Percentiles rank a stretch among this genome's conserved stretches.
Evolutionary conservation across 176 grass and related monocot genomes (phyloP).

Genomic region (Olyra latifolia): DNA sequence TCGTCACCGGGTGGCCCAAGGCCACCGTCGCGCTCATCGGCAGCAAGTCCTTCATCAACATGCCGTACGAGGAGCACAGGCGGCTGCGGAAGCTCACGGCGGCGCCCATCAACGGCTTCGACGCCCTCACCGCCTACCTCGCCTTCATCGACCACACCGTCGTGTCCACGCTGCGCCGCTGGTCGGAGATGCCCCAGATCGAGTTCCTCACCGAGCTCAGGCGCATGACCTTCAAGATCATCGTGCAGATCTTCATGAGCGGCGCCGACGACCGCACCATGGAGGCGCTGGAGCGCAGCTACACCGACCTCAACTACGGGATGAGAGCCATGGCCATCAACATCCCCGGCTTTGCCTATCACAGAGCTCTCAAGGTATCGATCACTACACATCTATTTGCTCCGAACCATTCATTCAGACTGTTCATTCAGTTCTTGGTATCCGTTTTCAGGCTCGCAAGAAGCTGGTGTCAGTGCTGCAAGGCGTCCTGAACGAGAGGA

Average conservation of each 20-base stretch:
- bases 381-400: too few species aligned
- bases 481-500: constrained; percentile 56
- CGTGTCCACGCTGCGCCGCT: constrained; percentile 41
- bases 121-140: constrained; percentile 76
- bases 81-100: constrained; percentile 65
- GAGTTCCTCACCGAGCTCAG: constrained; percentile 68
- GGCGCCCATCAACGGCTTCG: constrained; percentile 79
- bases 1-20: constrained; percentile 80
- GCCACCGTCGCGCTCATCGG: constrained; percentile 70
- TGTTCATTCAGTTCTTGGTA: background rate
- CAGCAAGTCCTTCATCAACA: constrained; percentile 68
- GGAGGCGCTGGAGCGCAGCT: constrained; percentile 64
- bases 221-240: constrained; percentile 78
- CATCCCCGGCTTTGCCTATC: constrained; percentile 81
- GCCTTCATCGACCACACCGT: constrained; percentile 74
- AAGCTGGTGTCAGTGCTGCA: constrained; percentile 61
- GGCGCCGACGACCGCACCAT: constrained; percentile 36
- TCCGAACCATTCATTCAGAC: background rate
- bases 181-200: constrained; percentile 43
- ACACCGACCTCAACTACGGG: constrained; percentile 87
- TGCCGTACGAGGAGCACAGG: constrained; percentile 74
- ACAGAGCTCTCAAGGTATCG: constrained; percentile 47
- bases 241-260: constrained; percentile 80
- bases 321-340: constrained; percentile 92
- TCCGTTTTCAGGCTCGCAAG: constrained; percentile 47